Base-by-base conservation (phyloP, 2,329 filamentous ascomycete genomes). In the Eutypa lata region DNA sequence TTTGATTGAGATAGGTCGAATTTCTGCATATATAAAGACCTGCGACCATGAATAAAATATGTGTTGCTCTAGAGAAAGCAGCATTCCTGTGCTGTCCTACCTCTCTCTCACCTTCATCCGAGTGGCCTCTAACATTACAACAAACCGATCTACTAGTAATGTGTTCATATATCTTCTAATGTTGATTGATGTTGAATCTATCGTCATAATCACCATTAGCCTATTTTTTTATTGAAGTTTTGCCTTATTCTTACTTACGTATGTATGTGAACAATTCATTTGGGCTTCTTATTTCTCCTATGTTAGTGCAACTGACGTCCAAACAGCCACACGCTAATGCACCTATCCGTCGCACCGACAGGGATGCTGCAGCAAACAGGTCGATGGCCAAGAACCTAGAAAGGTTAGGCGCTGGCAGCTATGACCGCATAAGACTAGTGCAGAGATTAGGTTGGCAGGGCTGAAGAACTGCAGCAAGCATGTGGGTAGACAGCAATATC, bases 281-380 rank as follows among this genome's bases (percentile, higher is more conserved):
- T n/a, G n/a, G n/a, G n/a, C n/a, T n/a, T n/a, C n/a, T n/a, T n/a
- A n/a, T n/a, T n/a, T n/a, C n/a, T n/a, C n/a, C n/a, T n/a, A 18
- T 19, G 11, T 13, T 45, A 24, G 38, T 42, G 19, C 38, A 42
- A 57, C 55, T 59, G 61, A 63, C 57, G 61, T 66, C 62, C 65
- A 66, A 67, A 66, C 65, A 66, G 63, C 51, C 61, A 58, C 51
- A 33, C 49, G 53, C 65, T 67, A 66, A 63, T 65, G 65, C 60
- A 57, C 51, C 48, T 50, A 57, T 50, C 65, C 65, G 61, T 47
- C 37, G 53, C 55, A 51, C 53, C 38, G 50, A 48, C 63, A 67
- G 59, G 61, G 65, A 57, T 66, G 46, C 48, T 37, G 52, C 53
- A 53, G 51, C 60, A 65, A 64, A 65, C 61, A 61, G 48, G 48